These are phyloP conservation scores for Camellia oleifera DNA, from an alignment of 179 eudicot species.

Conservation along the genomic window DNA sequence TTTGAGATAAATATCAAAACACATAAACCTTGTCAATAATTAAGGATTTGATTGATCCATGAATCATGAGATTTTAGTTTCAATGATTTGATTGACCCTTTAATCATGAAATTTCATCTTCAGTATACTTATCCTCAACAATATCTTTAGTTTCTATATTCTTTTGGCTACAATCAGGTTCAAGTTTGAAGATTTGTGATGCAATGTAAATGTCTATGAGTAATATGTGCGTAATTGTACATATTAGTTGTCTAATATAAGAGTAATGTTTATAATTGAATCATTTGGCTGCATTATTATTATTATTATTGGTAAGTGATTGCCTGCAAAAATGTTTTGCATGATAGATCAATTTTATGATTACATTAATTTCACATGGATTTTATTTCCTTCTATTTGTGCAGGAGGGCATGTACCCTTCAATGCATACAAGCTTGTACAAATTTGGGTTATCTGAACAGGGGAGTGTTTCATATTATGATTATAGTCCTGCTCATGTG, in stretches of 20 bases:
- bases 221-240: neutral
- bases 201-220: neutral
- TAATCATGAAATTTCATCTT: too few species aligned
- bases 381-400: constrained; percentile 16
- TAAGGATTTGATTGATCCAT: too few species aligned
- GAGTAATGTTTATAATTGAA: neutral
- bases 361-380: too few species aligned
- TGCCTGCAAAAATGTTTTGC: neutral
- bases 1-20: too few species aligned
- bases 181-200: neutral
- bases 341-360: too few species aligned
- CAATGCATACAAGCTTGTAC: constrained; percentile 56
- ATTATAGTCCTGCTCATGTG: constrained; percentile 43
- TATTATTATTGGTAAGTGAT: neutral
- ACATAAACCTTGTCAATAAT: too few species aligned
- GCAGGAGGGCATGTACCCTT: constrained; percentile 71
- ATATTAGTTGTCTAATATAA: neutral
- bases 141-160: neutral
- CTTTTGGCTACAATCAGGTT: neutral
- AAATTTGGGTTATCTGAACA: constrained; percentile 75
- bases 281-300: neutral
- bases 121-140: neutral
- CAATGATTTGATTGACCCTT: too few species aligned
- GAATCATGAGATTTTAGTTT: too few species aligned
- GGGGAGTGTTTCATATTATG: constrained; percentile 59